phyloP scores from a whole-genome alignment of 345 rosid genomes.

The Aquilaria sinensis region DNA sequence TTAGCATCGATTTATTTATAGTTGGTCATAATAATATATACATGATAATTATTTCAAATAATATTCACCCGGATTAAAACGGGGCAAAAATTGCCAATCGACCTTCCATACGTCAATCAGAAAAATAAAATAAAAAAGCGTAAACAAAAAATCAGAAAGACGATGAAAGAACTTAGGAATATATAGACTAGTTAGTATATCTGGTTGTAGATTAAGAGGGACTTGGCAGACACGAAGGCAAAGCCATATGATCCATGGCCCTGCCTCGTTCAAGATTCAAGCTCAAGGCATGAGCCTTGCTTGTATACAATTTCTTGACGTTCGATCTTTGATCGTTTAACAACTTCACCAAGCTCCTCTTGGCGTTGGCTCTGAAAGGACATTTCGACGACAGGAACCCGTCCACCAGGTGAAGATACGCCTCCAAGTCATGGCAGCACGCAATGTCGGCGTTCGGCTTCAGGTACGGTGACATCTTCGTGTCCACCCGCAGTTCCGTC shows the following conservation, averaged over 20 bases:
- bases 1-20: no score
- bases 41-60: no score
- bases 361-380: slow-evolving; percentile 87
- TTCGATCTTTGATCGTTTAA: slow-evolving; percentile 71
- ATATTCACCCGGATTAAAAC: no score
- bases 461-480: slow-evolving; percentile 66
- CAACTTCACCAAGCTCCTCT: slow-evolving; percentile 75
- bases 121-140: no score
- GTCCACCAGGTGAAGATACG: slow-evolving; percentile 78
- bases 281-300: slow-evolving; percentile 49
- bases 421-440: slow-evolving; percentile 84
- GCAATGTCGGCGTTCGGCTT: slow-evolving; percentile 60
- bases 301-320: slow-evolving; percentile 71
- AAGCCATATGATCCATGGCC: slow-evolving; percentile 11
- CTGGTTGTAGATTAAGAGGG: slow-evolving; percentile 26
- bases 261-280: slow-evolving; percentile 37
- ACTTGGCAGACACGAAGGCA: slow-evolving; percentile 43
- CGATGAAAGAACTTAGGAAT: no score
- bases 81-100: no score
- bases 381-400: slow-evolving; percentile 69
- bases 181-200: no score
- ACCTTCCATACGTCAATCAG: no score
- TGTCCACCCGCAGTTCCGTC: slow-evolving; percentile 53
- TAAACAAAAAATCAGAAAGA: no score
- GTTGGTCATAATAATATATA: no score